Base-by-base conservation (phyloP, 768 basidiomycete genomes). In the Mycena sanguinolenta region DNA sequence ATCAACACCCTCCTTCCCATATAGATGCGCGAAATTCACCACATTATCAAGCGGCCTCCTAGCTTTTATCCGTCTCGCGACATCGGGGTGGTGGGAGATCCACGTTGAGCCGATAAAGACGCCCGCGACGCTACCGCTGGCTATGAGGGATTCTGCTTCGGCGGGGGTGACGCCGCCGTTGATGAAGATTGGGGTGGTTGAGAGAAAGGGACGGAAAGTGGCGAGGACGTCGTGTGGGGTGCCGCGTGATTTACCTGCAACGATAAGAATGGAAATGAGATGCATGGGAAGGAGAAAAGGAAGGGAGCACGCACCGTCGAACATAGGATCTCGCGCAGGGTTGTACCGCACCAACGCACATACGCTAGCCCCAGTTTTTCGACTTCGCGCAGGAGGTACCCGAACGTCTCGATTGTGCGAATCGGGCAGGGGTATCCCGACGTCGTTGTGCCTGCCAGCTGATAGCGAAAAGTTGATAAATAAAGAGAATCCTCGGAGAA, bases 61-160 rank as follows among this genome's bases (percentile, higher is more conserved):
- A 34, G 78, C 69, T 64, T 77, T 39, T 16, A 83, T 71, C n/a
- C 84, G 79, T 70, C 80, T 80, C 58, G 75, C 79, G 21, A 85
- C 63, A 70, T 85, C 84, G 3, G 84, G 82, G 64, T n/a, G n/a
- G n/a, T 86, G 84, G 4, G 79, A 74, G 53, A 85, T 79, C 74
- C 76, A 84, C 52, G 75, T 65, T 67, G 80, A 71, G 12, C 85
- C 84, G 38, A 85, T 79, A 53, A 77, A 73, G 10, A 82, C 77
- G 4, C 76, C 84, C 65, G 84, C 83, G 19, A 82, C 74, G 50
- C 81, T 79, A 0, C 81, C 79, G 4, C 74, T 67, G 1, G 75
- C 58, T 21, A 86, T 70, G 21, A 85, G 77, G 39, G 69, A 52
- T 19, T 80, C 80, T 1, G 82, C 84, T 72, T 84, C 84, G 34